A percentile compares a stretch with the other conserved stretches of the same genome.
phyloP scores from a whole-genome alignment of 169 alveolate genomes.

The Babesia bovis region DNA sequence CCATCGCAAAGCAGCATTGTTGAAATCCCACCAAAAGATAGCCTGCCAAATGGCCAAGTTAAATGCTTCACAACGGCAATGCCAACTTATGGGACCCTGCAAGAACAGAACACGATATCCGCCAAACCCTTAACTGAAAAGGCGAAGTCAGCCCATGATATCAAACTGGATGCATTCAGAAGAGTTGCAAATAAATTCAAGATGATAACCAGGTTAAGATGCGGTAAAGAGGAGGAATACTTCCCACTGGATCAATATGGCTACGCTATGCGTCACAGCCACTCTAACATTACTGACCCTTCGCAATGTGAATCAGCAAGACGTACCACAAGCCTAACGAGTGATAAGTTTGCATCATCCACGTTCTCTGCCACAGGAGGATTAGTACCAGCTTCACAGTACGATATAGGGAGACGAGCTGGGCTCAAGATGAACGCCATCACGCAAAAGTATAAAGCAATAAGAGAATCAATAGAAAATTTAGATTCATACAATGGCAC shows the following conservation, averaged over 20 bases:
- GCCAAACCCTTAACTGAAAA: not conserved
- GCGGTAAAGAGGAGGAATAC: not conserved
- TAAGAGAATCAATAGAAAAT: not conserved
- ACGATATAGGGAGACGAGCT: slow-evolving; percentile 1
- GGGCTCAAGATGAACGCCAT: not conserved
- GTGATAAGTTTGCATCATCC: not conserved
- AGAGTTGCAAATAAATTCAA: slow-evolving; percentile 2
- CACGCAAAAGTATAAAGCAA: not conserved
- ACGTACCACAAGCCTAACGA: not conserved
- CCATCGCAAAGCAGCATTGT: too few relatives aligned
- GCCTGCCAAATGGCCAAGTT: too few relatives aligned
- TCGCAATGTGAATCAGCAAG: not conserved
- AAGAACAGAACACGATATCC: not conserved
- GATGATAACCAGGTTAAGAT: not conserved
- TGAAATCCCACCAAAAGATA: too few relatives aligned
- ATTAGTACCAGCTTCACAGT: not conserved
- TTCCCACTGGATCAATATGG: slow-evolving; percentile 13
- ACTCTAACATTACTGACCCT: slow-evolving; percentile 2
- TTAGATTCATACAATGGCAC: not conserved
- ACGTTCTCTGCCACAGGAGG: not conserved
- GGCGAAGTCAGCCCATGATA: not conserved
- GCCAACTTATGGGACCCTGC: not conserved
- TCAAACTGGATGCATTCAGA: not conserved
- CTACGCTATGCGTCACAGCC: not conserved
- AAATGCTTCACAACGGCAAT: too few relatives aligned